Evolutionary conservation across 768 basidiomycete species (phyloP).

Genomic region (Arthromyces matolae): DNA sequence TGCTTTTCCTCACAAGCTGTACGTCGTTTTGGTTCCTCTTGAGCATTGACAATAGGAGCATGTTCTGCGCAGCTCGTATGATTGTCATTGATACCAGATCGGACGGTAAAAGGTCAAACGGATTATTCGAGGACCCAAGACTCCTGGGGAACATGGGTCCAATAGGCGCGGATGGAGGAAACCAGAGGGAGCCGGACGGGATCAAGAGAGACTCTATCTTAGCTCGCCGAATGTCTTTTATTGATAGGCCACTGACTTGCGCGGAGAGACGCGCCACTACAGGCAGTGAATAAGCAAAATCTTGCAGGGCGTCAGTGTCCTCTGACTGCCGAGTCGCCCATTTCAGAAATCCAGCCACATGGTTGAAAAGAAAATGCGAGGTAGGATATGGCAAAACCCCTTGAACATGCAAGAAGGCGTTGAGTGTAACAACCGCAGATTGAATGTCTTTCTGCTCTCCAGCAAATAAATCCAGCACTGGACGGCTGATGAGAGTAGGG

Average conservation of each 20-base stretch:
- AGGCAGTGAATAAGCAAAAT: conserved; percentile 54
- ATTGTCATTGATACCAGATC: conserved; percentile 53
- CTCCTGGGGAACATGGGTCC: conserved; percentile 61
- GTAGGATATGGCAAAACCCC: conserved; percentile 57
- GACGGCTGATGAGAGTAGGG: conserved; percentile 59
- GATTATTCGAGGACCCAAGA: conserved; percentile 31
- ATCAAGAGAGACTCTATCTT: conserved; percentile 68
- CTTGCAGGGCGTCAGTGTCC: conserved; percentile 38
- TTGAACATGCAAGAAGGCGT: conserved; percentile 56
- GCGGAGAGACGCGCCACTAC: conserved; percentile 54
- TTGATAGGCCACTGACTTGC: conserved; percentile 69
- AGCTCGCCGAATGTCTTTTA: conserved; percentile 67
- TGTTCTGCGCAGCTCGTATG: conserved; percentile 68
- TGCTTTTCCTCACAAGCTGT: conserved; percentile 60
- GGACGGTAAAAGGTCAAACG: conserved; percentile 36
- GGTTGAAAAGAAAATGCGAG: conserved; percentile 66
- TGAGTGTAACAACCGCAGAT: conserved; percentile 48
- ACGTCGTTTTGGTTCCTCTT: conserved; percentile 67
- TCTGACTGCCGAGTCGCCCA: conserved; percentile 42
- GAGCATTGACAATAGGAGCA: conserved; percentile 61
- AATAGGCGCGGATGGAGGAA: conserved; percentile 47
- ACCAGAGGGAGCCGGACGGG: conserved; percentile 72
- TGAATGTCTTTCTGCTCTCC: conserved; percentile 46
- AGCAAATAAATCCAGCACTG: conserved; percentile 56
- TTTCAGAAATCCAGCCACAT: conserved; percentile 67